Base-by-base conservation (phyloP, 495 filamentous ascomycete genomes). In the Penicillium canariense region DNA sequence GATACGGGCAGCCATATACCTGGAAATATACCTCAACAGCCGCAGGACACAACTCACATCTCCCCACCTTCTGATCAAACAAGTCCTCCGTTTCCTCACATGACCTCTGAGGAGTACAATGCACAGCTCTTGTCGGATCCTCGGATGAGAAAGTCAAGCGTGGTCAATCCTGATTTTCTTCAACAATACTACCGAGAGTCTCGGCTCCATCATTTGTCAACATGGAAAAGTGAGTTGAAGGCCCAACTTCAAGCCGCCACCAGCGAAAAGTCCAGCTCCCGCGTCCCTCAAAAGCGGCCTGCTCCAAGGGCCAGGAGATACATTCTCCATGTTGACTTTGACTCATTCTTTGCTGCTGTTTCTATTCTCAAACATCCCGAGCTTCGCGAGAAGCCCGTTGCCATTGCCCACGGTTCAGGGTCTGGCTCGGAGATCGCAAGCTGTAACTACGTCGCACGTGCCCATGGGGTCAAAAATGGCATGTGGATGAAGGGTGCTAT, bases 401-500 rank as follows among this genome's bases (percentile, higher is more conserved):
- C 89, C 9, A 86, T 98, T 32, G 91, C 94, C 17, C 94, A 98
- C 67, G 86, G 92, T 17, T 79, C 77, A 23, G 92, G 55, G 0
- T 81, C 84, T 34, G 89, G 91, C 17, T 96, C 91, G 1, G 94
- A 97, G 64, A 96, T 98, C 58, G 94, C 94, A 7, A 96, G 91
- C 52, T 98, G 94, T 69, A 98, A 97, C 68, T 98, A 98, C 67
- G 83, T 85, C 18, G 94, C 95, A 3, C 84, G 94, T 20, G 79
- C 81, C 18, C 91, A 82, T 60, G 94, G 92, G 0, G 77, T 97
- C 47, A 96, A 90, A 66, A 97, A 97, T 56, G 94, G 95, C 8
- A 97, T 96, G 95, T 98, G 94, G 94, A 96, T 98, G 91, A 92
- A 91, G 62, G 77, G 81, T 26, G 94, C 95, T 3, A 77, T 86